phyloP scores from a whole-genome alignment of 345 rosid genomes.

The Isatis tinctoria region DNA sequence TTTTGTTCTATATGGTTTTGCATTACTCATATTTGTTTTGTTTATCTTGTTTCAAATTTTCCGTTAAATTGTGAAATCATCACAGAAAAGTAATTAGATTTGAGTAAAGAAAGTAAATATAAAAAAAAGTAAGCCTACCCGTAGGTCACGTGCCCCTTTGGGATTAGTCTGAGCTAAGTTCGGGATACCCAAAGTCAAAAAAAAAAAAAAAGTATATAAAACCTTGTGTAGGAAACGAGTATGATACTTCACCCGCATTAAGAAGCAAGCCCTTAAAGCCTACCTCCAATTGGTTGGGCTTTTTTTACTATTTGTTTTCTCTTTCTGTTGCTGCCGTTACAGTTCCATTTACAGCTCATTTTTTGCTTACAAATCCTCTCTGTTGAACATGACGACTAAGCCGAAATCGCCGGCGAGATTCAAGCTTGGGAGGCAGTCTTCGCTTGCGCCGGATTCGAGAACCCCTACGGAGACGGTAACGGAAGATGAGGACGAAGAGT shows the following conservation, averaged over 20 bases:
- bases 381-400: slow-evolving; percentile 23
- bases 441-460: slow-evolving; percentile 49
- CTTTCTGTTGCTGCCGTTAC: slow-evolving; percentile 32
- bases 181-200: too few relatives aligned
- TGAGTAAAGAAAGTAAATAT: too few relatives aligned
- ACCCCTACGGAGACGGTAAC: slow-evolving; percentile 5
- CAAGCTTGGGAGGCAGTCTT: slow-evolving; percentile 57
- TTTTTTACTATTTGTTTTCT: too few relatives aligned
- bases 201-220: too few relatives aligned
- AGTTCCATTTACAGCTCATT: slow-evolving; percentile 29
- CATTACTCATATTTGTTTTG: not conserved
- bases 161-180: too few relatives aligned
- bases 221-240: not conserved
- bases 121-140: too few relatives aligned
- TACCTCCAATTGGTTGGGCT: not conserved
- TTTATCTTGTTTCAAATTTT: not conserved
- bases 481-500: slow-evolving; percentile 34
- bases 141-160: too few relatives aligned
- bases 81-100: not conserved
- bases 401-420: slow-evolving; percentile 48
- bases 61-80: not conserved
- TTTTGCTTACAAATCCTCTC: slow-evolving; percentile 7
- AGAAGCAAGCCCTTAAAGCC: slow-evolving; percentile 7
- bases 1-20: not conserved
- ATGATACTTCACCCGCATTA: slow-evolving; percentile 17